phyloP scores from a whole-genome alignment of 257 asterid species.

The Galeopsis tetrahit region DNA sequence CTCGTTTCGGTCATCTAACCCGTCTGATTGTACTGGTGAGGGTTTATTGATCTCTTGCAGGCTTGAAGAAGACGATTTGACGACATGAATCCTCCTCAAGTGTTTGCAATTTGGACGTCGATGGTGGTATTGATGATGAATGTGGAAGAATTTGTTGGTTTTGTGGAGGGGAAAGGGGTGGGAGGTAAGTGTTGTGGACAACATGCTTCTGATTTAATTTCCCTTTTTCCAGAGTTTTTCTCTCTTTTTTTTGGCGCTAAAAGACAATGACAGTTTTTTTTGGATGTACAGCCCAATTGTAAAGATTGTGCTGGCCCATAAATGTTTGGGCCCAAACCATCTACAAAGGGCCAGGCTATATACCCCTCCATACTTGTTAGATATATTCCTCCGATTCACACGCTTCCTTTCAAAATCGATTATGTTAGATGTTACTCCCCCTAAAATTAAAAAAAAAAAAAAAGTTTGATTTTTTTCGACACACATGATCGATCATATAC shows the following conservation, averaged over 20 bases:
- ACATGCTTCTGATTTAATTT: constrained; percentile 41
- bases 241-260: constrained; percentile 47
- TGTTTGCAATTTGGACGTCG: not conserved
- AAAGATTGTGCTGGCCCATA: not conserved
- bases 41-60: constrained; percentile 36
- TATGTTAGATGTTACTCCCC: no score
- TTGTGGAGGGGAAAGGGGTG: constrained; percentile 40
- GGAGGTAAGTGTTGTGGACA: constrained; percentile 47
- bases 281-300: not conserved
- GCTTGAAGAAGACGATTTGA: constrained; percentile 51
- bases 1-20: constrained; percentile 32
- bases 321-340: not conserved
- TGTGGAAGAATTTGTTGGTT: constrained; percentile 35
- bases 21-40: constrained; percentile 22
- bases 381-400: no score
- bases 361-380: no score
- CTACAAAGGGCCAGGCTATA: no score
- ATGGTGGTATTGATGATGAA: constrained; percentile 18
- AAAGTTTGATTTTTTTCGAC: no score
- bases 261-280: constrained; percentile 27
- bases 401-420: no score
- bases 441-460: no score
- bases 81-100: constrained; percentile 22
- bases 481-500: no score
- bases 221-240: not conserved